Evolutionary conservation across 179 eudicot genomes (phyloP).

Genomic region (Nepenthes alata): DNA sequence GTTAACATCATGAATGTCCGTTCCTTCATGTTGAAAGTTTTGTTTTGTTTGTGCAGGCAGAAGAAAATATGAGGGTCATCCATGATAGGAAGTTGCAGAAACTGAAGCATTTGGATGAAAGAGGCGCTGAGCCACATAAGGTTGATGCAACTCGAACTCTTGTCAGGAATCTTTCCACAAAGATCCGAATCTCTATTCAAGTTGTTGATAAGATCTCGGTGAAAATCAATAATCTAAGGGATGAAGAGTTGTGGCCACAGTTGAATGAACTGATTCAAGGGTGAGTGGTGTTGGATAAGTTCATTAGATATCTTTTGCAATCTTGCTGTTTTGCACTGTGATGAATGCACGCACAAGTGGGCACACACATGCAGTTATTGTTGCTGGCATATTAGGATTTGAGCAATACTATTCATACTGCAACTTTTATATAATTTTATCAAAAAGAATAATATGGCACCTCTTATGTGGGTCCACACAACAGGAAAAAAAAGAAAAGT

Average conservation of each 20-base stretch:
- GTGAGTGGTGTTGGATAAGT: conserved; percentile 29
- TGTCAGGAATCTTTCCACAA: conserved; percentile 65
- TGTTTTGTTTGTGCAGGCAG: conserved; percentile 31
- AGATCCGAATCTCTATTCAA: conserved; percentile 81
- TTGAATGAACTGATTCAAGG: conserved; percentile 64
- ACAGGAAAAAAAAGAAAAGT: too few species aligned
- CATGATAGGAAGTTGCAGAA: conserved; percentile 55
- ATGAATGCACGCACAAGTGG: too few species aligned
- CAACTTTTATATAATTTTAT: too few species aligned
- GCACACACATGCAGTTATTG: too few species aligned
- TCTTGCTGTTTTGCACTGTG: background rate
- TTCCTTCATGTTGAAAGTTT: background rate
- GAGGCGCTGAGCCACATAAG: conserved; percentile 75
- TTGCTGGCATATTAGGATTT: too few species aligned
- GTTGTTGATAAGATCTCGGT: conserved; percentile 74
- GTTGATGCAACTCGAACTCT: conserved; percentile 44
- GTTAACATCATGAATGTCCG: background rate
- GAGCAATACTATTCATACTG: too few species aligned
- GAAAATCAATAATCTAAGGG: conserved; percentile 69
- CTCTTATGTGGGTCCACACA: too few species aligned
- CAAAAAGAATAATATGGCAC: too few species aligned
- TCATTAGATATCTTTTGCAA: background rate
- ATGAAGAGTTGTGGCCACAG: conserved; percentile 88
- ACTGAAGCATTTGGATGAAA: conserved; percentile 53
- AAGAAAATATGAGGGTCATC: conserved; percentile 75